phyloP scores from a whole-genome alignment of 441 rosid genomes.

The Cnidoscolus chayamansa region DNA sequence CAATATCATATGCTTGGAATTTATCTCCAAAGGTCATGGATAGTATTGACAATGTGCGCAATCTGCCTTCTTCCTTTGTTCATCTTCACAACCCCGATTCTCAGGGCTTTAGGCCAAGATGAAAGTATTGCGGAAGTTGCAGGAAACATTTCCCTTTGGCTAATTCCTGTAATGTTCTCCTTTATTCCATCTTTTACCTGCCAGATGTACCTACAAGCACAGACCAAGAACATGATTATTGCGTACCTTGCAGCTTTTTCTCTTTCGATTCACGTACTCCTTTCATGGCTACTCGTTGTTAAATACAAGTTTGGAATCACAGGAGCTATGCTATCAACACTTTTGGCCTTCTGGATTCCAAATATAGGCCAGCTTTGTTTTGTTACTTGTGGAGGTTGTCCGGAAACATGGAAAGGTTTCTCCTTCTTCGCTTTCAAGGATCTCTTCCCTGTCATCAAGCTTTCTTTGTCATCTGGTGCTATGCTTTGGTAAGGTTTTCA shows the following conservation, averaged over 20 bases:
- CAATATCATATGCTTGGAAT: slow-evolving; percentile 76
- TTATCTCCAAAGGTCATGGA: slow-evolving; percentile 80
- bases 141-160: slow-evolving; percentile 44
- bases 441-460: slow-evolving; percentile 45
- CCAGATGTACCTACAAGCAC: slow-evolving; percentile 81
- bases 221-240: slow-evolving; percentile 72
- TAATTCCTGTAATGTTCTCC: slow-evolving; percentile 45
- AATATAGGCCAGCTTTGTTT: slow-evolving; percentile 61
- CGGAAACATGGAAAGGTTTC: slow-evolving; percentile 72
- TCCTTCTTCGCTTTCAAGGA: slow-evolving; percentile 45
- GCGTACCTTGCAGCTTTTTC: slow-evolving; percentile 56
- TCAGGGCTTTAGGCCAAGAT: slow-evolving; percentile 61
- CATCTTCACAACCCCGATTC: slow-evolving; percentile 46
- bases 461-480: slow-evolving; percentile 55
- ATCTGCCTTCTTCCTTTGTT: slow-evolving; percentile 50
- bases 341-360: slow-evolving; percentile 68
- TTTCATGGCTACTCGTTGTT: slow-evolving; percentile 66
- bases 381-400: slow-evolving; percentile 58
- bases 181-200: slow-evolving; percentile 52
- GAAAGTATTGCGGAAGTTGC: slow-evolving; percentile 35
- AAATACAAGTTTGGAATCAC: slow-evolving; percentile 48
- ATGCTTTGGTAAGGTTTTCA: slow-evolving; percentile 48
- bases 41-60: slow-evolving; percentile 39
- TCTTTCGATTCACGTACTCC: slow-evolving; percentile 38
- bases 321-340: slow-evolving; percentile 58